Base-by-base conservation (phyloP, 75 land plant species). In the Adiantum capillusveneris region DNA sequence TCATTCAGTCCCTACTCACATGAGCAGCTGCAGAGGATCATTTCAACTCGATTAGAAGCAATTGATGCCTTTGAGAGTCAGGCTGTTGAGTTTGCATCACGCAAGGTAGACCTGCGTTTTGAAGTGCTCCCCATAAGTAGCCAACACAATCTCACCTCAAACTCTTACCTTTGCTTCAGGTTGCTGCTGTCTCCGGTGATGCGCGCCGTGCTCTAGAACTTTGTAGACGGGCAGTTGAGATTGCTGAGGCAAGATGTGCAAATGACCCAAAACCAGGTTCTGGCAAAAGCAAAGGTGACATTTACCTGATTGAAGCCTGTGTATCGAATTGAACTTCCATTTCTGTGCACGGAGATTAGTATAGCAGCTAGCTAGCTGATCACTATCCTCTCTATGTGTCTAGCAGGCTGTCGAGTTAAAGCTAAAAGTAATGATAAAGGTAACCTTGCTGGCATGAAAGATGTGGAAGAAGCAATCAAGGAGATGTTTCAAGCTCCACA, bases 401-500 rank as follows among this genome's bases (percentile, higher is more conserved):
- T n/a, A n/a, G 37, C 37, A 34, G 37, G 37, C 37, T 5, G 37
- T 34, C 37, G 7, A 5, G 60, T 54, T 26, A 9, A n/a, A 50
- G 60, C 61, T 26, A 9, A n/a, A 50, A 46, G 3, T 12, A 54
- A 24, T 41, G n/a, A 65, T 71, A 79, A 58, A n/a, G 75, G 74
- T 52, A 30, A 50, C 21, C 70, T 86, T 52, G 82, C 90, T 53
- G 75, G 77, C 25, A 90, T 94, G 80, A 44, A 71, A 37, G 96
- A 94, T 22, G 73, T 94, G 56, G 88, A 94, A 62, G 83, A 73
- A 64, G 91, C 98, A 25, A 89, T 94, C 31, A 75, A 82, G 14
- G 96, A 94, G 66, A 86, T 94, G 85, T 94, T 94, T 56, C 91
- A 90, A 64, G 98, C 98, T 58, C 96, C 98, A 52, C 98, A 94